Evolutionary conservation across 768 basidiomycete species (phyloP).

Genomic region (Mycena rebaudengoi): DNA sequence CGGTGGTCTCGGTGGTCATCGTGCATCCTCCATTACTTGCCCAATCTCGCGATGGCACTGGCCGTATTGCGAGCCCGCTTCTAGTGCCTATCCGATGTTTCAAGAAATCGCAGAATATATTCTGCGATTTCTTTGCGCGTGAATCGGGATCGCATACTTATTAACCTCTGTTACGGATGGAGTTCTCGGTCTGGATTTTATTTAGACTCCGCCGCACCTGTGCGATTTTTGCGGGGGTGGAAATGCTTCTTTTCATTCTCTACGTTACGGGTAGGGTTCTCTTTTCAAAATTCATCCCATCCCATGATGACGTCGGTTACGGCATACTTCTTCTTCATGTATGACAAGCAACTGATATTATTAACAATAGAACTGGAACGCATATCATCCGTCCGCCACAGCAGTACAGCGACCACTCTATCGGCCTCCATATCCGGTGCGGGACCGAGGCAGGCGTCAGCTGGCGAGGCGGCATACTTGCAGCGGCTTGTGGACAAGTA

Average conservation of each 20-base stretch:
- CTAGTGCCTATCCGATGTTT: conserved; percentile 22
- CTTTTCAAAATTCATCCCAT: conserved; percentile 25
- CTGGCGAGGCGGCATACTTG: conserved; percentile 75
- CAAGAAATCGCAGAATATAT: conserved; percentile 8
- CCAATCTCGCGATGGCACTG: background rate
- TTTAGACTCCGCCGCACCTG: conserved; percentile 1
- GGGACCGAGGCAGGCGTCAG: conserved; percentile 69
- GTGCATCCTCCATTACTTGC: conserved; percentile 30
- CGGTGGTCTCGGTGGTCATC: conserved; percentile 26
- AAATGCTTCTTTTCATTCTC: conserved; percentile 24
- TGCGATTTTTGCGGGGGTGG: conserved; percentile 23
- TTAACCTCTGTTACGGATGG: conserved; percentile 19
- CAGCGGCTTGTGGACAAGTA: conserved; percentile 71
- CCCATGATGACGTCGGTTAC: conserved; percentile 30
- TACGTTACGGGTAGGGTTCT: conserved; percentile 13
- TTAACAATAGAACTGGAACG: conserved; percentile 66
- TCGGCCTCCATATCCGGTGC: conserved; percentile 49
- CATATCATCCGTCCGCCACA: conserved; percentile 54
- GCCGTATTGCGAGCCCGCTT: conserved; percentile 1
- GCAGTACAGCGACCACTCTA: conserved; percentile 44
- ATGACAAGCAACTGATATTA: too few species aligned
- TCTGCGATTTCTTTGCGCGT: conserved; percentile 8
- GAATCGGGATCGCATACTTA: conserved; percentile 18
- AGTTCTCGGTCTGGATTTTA: conserved; percentile 17
- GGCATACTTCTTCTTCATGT: conserved; percentile 32